Base-by-base conservation (phyloP, 2,329 filamentous ascomycete genomes). In the Dendryphion nanum region DNA sequence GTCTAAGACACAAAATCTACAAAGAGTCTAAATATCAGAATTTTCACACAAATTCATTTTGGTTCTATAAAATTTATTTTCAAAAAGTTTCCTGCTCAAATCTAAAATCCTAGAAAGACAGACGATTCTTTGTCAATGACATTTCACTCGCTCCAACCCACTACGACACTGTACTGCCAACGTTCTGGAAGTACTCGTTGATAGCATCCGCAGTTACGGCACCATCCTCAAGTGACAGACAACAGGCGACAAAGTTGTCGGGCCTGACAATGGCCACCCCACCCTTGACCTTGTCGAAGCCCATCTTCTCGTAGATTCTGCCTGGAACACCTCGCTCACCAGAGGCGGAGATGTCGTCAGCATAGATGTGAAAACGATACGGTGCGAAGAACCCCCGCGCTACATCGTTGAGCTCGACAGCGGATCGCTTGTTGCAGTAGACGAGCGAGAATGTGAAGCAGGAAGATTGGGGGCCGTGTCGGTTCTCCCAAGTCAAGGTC, bases 251-350 rank as follows among this genome's bases (percentile, higher is more conserved):
- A 33, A 33, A 33, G 15, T 6, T 15, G 18, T 33, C 31, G 6
- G 31, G 31, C 31, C 31, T 6, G 31, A 33, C 31, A 15, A 33
- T 33, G 15, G 31, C 31, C 31, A 33, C 31, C 6, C 31, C 31
- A 15, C 31, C 31, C 15, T 15, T 33, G 6, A 8, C 7, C 31
- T 33, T 6, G 31, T 33, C 31, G 31, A 33, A 33, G 31, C 31
- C 31, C 31, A 33, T 33, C 31, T 33, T 33, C 6, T 6, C 31
- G 31, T 33, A 15, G 31, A 33, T 15, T 8, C 7, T 19, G 6
- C 31, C 31, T 8, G 7, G 31, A 15, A 8, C 6, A 15, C 31
- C 31, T 6, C 31, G 31, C 7, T 8, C 7, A 33, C 31, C 31
- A 33, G 31, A 6, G 31, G 31, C 7, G 6, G 31, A 33, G 7